Percentiles rank a stretch among this genome's conserved stretches.
These are phyloP conservation scores for Clavariopsis aquatica DNA, from an alignment of 495 filamentous ascomycete species.

Conservation along the genomic window DNA sequence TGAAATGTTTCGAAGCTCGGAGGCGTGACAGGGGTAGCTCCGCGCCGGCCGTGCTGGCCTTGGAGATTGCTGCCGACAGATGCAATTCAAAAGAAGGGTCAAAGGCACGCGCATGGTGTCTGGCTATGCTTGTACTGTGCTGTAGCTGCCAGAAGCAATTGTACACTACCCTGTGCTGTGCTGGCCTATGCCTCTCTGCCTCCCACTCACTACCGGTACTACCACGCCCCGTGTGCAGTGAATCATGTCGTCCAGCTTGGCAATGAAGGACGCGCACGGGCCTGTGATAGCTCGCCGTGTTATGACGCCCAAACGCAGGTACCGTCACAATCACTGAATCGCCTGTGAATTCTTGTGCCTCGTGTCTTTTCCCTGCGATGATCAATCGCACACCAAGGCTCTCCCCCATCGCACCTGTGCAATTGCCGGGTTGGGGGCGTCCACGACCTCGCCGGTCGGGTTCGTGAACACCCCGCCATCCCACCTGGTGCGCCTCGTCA, in stretches of 20 bases:
- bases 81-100: background rate
- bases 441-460: background rate
- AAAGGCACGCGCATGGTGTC: too few species aligned
- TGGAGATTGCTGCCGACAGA: background rate
- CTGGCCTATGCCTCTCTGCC: too few species aligned
- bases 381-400: conserved; percentile 19
- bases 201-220: too few species aligned
- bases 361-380: conserved; percentile 17
- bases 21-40: background rate
- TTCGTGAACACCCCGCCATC: conserved; percentile 11
- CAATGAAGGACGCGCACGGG: background rate
- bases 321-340: conserved; percentile 19
- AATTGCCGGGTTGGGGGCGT: background rate
- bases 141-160: too few species aligned
- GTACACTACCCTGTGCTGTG: too few species aligned
- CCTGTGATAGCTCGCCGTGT: conserved; percentile 1
- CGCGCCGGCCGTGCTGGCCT: too few species aligned
- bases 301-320: conserved; percentile 19
- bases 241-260: background rate
- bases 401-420: background rate
- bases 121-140: background rate
- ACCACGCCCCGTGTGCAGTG: too few species aligned
- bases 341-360: background rate
- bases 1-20: conserved; percentile 4
- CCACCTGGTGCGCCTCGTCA: background rate